Percentiles rank a stretch among this genome's conserved stretches.
phyloP scores from a whole-genome alignment of 1,139 yeast genomes.

The Blastobotrys niveus region DNA sequence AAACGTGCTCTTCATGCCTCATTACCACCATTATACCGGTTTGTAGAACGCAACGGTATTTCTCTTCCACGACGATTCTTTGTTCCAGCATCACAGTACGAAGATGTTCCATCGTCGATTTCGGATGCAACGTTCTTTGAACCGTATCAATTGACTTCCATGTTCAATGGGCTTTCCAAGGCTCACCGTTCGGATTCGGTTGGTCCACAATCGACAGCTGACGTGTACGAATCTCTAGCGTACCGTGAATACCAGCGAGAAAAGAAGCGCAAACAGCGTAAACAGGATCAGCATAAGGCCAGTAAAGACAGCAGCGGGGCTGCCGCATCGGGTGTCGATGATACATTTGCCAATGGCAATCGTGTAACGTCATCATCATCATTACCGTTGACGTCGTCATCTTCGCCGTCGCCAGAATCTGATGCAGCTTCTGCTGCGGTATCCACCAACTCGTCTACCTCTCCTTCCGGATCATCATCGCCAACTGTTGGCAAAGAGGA shows the following conservation, averaged over 20 bases:
- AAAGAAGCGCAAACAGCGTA: slow-evolving; percentile 18
- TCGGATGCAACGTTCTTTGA: slow-evolving; percentile 34
- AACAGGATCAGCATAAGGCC: slow-evolving; percentile 4
- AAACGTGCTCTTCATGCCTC: slow-evolving; percentile 54
- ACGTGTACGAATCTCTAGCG: slow-evolving; percentile 39
- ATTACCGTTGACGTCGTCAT: neutral
- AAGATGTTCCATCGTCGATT: slow-evolving; percentile 31
- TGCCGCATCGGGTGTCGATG: neutral
- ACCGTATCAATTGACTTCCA: slow-evolving; percentile 30
- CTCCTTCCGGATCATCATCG: neutral
- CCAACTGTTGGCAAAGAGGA: slow-evolving; percentile 9
- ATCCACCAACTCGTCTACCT: neutral
- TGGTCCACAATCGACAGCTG: slow-evolving; percentile 43
- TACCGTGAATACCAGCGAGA: slow-evolving; percentile 30
- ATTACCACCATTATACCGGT: slow-evolving; percentile 39
- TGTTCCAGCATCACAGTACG: slow-evolving; percentile 36
- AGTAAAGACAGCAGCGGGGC: too few relatives aligned
- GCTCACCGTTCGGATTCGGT: slow-evolving; percentile 36
- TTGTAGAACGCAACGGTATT: slow-evolving; percentile 34
- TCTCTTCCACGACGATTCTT: slow-evolving; percentile 38
- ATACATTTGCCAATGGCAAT: neutral
- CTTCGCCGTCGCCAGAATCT: neutral
- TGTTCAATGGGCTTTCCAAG: slow-evolving; percentile 29
- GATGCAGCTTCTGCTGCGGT: neutral
- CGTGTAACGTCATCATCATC: neutral